Evolutionary conservation across 352 stramenopile genomes (phyloP), one percentile per base, ranked within the genome.

Genomic region (Bremia lactucae): DNA sequence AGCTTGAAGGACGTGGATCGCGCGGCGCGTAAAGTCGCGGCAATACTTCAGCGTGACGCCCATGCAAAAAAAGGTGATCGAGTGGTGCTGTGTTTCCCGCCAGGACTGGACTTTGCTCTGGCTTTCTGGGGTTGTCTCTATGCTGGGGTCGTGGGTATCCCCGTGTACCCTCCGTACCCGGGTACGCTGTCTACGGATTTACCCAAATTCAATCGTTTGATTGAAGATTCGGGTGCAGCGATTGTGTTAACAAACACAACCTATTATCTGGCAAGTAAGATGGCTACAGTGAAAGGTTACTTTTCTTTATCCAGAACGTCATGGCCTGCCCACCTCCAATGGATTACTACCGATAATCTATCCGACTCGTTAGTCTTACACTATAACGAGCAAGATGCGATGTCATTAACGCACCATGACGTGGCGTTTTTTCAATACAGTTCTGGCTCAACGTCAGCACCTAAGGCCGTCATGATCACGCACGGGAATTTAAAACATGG

Each of bases 391-490:
- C 34, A 78, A 16, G 45, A 59, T 35, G 55, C 51, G 20, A 41
- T 78, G 20, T 52, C 56, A 14, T 39, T 82, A 9, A 71, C 53
- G 0, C 38, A 68, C n/a, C 36, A 68, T 2, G 78, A 90, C 31
- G 40, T 86, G 37, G 78, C 75, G 33, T 91, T 91, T 48, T 88
- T 91, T 48, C 78, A 91, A 55, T 91, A 91, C 56, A 86, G 68
- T 26, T 86, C 71, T 0, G 78, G 78, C 10, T 88, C 75, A 21
- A 91, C 78, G 23, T 85, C 78, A 29, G 68, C 68, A 7, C 78
- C 78, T 3, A 91, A 91, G 54, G 75, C 73, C 21, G 73, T 91
- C 6, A 88, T 91, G 75, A 80, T 91, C 44, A 84, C 73, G 31
- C 78, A 91, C 40, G 66, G 72, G 13, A 91, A 91, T 48, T 29